phyloP scores from a whole-genome alignment of 805 yeast species.

The Metschnikowia shivogae region DNA sequence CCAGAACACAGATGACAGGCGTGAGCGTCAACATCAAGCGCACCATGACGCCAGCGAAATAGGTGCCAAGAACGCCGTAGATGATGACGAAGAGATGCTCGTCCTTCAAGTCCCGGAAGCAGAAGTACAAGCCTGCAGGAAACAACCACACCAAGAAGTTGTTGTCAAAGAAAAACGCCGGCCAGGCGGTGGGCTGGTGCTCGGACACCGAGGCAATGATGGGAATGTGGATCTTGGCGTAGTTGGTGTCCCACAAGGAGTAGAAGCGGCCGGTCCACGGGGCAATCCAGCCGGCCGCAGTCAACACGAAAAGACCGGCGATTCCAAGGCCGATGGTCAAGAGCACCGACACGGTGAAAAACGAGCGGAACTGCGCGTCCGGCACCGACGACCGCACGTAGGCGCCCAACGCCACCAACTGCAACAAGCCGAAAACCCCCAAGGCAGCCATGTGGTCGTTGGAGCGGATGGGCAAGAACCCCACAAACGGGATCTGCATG shows the following conservation, averaged over 20 bases:
- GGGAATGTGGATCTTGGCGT: conserved; percentile 97
- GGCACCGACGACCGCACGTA: conserved; percentile 74
- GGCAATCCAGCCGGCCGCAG: conserved; percentile 90
- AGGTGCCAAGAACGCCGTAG: conserved; percentile 89
- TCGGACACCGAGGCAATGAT: conserved; percentile 98
- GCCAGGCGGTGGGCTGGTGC: conserved; percentile 99
- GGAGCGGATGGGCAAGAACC: conserved; percentile 93
- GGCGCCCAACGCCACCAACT: conserved; percentile 81
- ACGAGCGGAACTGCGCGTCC: conserved; percentile 64
- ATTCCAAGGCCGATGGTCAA: conserved; percentile 61
- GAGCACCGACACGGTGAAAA: conserved; percentile 56
- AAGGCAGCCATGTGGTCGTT: conserved; percentile 98
- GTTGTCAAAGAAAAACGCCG: conserved; percentile 92
- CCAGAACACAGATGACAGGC: conserved; percentile 91
- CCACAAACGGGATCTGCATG: conserved; percentile 99
- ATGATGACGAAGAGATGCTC: conserved; percentile 92
- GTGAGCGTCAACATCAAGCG: conserved; percentile 95
- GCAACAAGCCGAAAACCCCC: conserved; percentile 94
- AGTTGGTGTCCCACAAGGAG: conserved; percentile 96
- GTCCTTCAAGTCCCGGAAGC: conserved; percentile 83
- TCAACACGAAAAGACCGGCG: conserved; percentile 68
- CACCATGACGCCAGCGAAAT: conserved; percentile 99
- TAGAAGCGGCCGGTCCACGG: conserved; percentile 99
- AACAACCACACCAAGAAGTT: conserved; percentile 93
- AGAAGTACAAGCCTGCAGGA: conserved; percentile 93